Percentiles rank a stretch among this genome's conserved stretches.
phyloP scores from a whole-genome alignment of 805 yeast genomes.

The Myxozyma neglecta region DNA sequence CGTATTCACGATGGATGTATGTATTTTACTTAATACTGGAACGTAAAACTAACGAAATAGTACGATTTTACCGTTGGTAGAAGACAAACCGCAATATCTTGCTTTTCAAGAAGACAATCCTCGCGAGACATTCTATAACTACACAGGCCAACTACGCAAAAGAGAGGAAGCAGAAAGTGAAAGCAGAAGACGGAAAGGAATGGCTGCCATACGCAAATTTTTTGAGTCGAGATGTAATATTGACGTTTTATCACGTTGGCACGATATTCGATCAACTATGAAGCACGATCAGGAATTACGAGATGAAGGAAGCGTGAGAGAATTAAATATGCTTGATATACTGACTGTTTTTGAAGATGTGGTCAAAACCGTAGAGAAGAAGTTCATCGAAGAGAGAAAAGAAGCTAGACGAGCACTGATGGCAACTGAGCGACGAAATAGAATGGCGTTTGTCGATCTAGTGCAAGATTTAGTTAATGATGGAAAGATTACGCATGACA shows the following conservation, averaged over 20 bases:
- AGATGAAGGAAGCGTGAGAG: slow-evolving; percentile 34
- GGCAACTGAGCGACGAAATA: slow-evolving; percentile 61
- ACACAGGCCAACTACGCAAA: slow-evolving; percentile 9
- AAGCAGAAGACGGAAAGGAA: slow-evolving; percentile 37
- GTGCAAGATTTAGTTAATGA: slow-evolving; percentile 43
- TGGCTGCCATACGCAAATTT: slow-evolving; percentile 13
- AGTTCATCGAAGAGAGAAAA: slow-evolving; percentile 35
- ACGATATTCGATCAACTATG: slow-evolving; percentile 19
- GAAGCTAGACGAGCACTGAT: slow-evolving; percentile 45
- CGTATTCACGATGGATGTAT: slow-evolving; percentile 32
- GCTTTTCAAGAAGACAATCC: slow-evolving; percentile 23
- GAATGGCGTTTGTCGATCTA: slow-evolving; percentile 57
- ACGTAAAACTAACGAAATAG: not conserved
- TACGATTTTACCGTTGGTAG: slow-evolving; percentile 11
- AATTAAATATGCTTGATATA: slow-evolving; percentile 59
- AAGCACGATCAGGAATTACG: slow-evolving; percentile 35
- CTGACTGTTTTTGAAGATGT: slow-evolving; percentile 51
- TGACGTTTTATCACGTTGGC: slow-evolving; percentile 19
- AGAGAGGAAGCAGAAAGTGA: slow-evolving; percentile 14
- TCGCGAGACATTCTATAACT: slow-evolving; percentile 10
- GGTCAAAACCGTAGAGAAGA: slow-evolving; percentile 40
- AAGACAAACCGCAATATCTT: slow-evolving; percentile 14
- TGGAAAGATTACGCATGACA: slow-evolving; percentile 49
- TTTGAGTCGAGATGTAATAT: slow-evolving; percentile 3
- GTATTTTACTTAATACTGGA: not conserved